Conservation (phyloP, 2,329 filamentous ascomycete genomes). For the Domatiomyces globalis region DNA sequence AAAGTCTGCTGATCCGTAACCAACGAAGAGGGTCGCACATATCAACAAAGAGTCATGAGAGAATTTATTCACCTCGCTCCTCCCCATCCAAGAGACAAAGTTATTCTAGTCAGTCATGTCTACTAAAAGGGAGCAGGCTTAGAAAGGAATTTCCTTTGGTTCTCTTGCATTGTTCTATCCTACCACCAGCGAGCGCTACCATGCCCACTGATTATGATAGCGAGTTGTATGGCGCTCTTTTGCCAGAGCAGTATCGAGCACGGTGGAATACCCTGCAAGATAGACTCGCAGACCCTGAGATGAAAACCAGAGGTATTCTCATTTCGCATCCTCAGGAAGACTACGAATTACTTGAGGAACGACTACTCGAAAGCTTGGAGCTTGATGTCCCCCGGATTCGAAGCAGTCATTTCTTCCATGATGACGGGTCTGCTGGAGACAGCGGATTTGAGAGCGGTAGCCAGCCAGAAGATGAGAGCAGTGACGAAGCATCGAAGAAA, state of each 20-base stretch:
- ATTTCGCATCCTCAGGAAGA: slow-evolving; percentile 50
- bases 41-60: slow-evolving; percentile 13
- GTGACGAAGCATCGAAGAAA: slow-evolving; percentile 1
- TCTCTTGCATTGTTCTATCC: slow-evolving; percentile 45
- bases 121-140: slow-evolving; percentile 20
- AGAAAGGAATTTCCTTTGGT: slow-evolving; percentile 43
- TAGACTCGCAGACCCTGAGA: slow-evolving; percentile 39
- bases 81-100: slow-evolving; percentile 14
- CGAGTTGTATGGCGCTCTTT: slow-evolving; percentile 34
- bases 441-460: slow-evolving; percentile 24
- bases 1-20: slow-evolving; percentile 25
- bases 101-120: slow-evolving; percentile 6
- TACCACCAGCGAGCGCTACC: slow-evolving; percentile 40
- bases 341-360: slow-evolving; percentile 49
- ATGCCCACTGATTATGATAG: slow-evolving; percentile 27
- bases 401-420: slow-evolving; percentile 42
- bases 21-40: slow-evolving; percentile 11
- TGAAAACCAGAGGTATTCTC: slow-evolving; percentile 45
- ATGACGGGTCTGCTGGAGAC: slow-evolving; percentile 14
- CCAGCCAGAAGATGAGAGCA: slow-evolving; percentile 24
- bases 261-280: slow-evolving; percentile 40
- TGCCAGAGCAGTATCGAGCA: slow-evolving; percentile 33
- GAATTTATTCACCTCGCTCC: slow-evolving; percentile 9
- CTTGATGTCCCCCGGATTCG: slow-evolving; percentile 41
- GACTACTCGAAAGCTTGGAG: slow-evolving; percentile 46